Evolutionary conservation across 2,329 filamentous ascomycete species (phyloP).

Genomic region (Fusarium setosum): DNA sequence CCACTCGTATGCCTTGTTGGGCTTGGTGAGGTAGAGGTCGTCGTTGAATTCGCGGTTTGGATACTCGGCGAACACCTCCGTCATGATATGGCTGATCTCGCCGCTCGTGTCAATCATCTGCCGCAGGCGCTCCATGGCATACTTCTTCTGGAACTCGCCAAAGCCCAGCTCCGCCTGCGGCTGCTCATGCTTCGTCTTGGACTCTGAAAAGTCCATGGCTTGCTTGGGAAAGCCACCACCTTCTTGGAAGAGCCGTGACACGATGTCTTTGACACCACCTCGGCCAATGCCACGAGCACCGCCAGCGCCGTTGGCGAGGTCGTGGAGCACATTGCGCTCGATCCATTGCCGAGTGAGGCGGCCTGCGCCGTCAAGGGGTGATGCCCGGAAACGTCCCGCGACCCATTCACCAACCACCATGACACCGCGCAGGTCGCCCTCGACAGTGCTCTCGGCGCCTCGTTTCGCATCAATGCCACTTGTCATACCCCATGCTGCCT

Average conservation of each 20-base stretch:
- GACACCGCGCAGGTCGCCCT: slow-evolving; percentile 81
- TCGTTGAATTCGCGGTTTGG: slow-evolving; percentile 92
- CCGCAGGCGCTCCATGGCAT: slow-evolving; percentile 76
- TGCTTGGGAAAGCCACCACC: slow-evolving; percentile 80
- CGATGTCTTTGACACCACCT: slow-evolving; percentile 79
- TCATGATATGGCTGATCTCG: slow-evolving; percentile 81
- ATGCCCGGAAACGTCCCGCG: slow-evolving; percentile 73
- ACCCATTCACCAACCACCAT: slow-evolving; percentile 93
- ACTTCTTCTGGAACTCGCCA: slow-evolving; percentile 77
- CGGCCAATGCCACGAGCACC: slow-evolving; percentile 78
- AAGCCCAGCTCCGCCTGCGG: slow-evolving; percentile 74
- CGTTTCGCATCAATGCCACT: slow-evolving; percentile 76
- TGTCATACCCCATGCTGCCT: slow-evolving; percentile 84
- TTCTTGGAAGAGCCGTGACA: slow-evolving; percentile 81
- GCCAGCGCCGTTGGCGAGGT: slow-evolving; percentile 76
- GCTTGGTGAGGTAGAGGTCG: slow-evolving; percentile 90
- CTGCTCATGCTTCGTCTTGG: slow-evolving; percentile 63
- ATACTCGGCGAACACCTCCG: slow-evolving; percentile 88
- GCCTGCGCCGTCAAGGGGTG: slow-evolving; percentile 51
- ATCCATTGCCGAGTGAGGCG: slow-evolving; percentile 81
- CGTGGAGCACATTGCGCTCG: slow-evolving; percentile 75
- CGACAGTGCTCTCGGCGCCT: slow-evolving; percentile 74
- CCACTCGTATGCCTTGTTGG: slow-evolving; percentile 91
- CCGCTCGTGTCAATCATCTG: slow-evolving; percentile 85
- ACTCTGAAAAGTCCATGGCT: slow-evolving; percentile 51